These are phyloP conservation scores for Diutina catenulata DNA, from an alignment of 1,139 yeast genomes.

Conservation along the genomic window DNA sequence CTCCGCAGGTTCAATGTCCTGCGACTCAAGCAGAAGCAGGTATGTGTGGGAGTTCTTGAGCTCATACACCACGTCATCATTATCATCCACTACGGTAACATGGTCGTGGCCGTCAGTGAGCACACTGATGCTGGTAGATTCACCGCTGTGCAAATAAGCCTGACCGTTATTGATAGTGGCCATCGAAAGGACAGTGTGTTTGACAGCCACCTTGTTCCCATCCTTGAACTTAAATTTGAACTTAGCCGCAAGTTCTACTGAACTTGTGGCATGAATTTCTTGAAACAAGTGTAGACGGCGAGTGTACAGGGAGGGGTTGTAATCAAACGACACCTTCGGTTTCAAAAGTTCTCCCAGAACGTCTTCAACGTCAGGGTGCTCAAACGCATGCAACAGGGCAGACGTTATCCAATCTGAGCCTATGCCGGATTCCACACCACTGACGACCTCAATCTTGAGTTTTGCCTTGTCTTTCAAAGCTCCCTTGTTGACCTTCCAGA, in stretches of 20 bases:
- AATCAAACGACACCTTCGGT: too few species aligned
- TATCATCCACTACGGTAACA: background rate
- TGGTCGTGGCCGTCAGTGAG: slow-evolving; percentile 9
- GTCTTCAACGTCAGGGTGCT: slow-evolving; percentile 25
- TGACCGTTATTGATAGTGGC: background rate
- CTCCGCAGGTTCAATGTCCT: background rate
- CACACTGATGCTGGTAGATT: slow-evolving; percentile 16
- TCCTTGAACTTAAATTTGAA: slow-evolving; percentile 22
- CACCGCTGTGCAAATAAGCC: background rate
- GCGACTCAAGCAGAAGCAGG: background rate
- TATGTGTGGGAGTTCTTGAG: background rate
- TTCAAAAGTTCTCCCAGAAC: slow-evolving; percentile 28
- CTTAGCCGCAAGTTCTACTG: slow-evolving; percentile 18
- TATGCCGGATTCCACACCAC: slow-evolving; percentile 41
- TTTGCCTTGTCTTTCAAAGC: slow-evolving; percentile 13
- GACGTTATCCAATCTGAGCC: slow-evolving; percentile 62
- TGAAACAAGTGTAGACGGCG: too few species aligned
- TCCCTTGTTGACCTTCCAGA: too few species aligned
- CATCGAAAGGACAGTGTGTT: background rate
- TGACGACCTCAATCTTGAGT: slow-evolving; percentile 40
- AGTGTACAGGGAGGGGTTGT: too few species aligned
- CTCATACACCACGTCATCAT: background rate
- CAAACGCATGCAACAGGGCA: slow-evolving; percentile 58
- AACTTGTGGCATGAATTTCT: slow-evolving; percentile 21
- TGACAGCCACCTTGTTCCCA: slow-evolving; percentile 14